phyloP scores from a whole-genome alignment of 2,329 filamentous ascomycete genomes.

The Zymoseptoria passerinii region DNA sequence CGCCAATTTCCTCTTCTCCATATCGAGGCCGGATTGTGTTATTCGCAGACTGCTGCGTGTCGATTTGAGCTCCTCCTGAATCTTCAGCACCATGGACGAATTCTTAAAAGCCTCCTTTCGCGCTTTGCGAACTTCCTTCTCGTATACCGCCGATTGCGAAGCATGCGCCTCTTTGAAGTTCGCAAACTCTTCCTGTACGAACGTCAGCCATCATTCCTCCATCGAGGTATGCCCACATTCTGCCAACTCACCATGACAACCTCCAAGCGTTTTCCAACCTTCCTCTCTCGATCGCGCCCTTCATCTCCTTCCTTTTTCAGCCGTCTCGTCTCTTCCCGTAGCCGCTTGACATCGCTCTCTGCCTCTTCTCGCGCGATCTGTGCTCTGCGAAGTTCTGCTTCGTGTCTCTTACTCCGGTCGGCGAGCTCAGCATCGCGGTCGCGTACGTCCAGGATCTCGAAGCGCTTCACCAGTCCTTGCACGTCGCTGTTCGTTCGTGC shows the following conservation, averaged over 20 bases:
- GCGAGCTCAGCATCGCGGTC: constrained; percentile 35
- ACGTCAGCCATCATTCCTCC: background rate
- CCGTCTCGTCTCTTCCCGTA: constrained; percentile 51
- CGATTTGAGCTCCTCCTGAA: constrained; percentile 66
- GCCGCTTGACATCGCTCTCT: constrained; percentile 57
- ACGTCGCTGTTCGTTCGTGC: constrained; percentile 52
- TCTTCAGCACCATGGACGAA: constrained; percentile 59
- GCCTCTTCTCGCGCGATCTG: constrained; percentile 52
- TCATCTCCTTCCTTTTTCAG: constrained; percentile 56
- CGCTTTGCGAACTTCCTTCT: constrained; percentile 62
- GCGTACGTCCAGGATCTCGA: constrained; percentile 56
- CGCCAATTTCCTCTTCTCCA: constrained; percentile 54
- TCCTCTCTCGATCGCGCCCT: constrained; percentile 56
- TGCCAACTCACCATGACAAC: constrained; percentile 55
- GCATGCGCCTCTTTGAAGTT: constrained; percentile 55
- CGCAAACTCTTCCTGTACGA: constrained; percentile 56
- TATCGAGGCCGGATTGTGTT: constrained; percentile 51
- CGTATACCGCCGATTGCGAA: constrained; percentile 46
- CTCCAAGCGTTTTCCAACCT: constrained; percentile 59
- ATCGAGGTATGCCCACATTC: background rate
- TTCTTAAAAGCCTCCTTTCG: constrained; percentile 68
- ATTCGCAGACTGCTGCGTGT: constrained; percentile 48
- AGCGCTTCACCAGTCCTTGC: constrained; percentile 57
- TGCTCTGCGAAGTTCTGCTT: constrained; percentile 37
- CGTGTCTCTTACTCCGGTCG: constrained; percentile 37